Evolutionary conservation across 2,329 filamentous ascomycete species (phyloP), one percentile per base, ranked within the genome.

Genomic region (Botrytis medusae): DNA sequence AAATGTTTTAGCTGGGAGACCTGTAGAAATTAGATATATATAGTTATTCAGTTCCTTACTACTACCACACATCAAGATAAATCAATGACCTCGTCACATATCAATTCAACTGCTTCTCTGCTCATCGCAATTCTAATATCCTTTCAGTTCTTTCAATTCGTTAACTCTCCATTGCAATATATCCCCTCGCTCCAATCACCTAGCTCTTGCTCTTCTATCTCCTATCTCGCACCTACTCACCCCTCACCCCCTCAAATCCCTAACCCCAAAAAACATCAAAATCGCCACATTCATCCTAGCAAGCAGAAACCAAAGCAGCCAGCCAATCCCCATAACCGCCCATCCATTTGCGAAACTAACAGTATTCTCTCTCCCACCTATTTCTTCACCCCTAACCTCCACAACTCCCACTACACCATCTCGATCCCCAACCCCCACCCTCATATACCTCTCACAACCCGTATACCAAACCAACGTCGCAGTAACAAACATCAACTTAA

Each of bases 391-490:
- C n/a, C 32, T 72, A 32, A 71, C 72, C 10, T 29, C 62, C 12
- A 7, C 63, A 22, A 20, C n/a, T 20, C 37, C 7, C 37, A 37
- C 1, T 8, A 37, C 37, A 34, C 34, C 32, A 46, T 2, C 46
- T 4, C 75, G 71, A 4, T 63, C 74, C 34, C 75, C 75, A 51
- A 62, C 69, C n/a, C 76, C 72, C 3, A 79, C 76, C 18, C 88
- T 92, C 94, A 97, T 97, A 82, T 92, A 95, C 79, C 89, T 89
- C 76, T 89, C 87, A 60, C 90, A 87, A 77, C 91, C 92, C 0
- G 93, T 97, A 79, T 95, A 96, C 83, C 92, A 97, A 72, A 97
- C 91, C 44, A 97, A 84, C 5, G 93, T 93, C 1, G 93, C 92
- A 0, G 89, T 90, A 25, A 95, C 88, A 80, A 97, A 94, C 0